phyloP scores from a whole-genome alignment of 176 grass and related monocot genomes.

The Secale cereale region DNA sequence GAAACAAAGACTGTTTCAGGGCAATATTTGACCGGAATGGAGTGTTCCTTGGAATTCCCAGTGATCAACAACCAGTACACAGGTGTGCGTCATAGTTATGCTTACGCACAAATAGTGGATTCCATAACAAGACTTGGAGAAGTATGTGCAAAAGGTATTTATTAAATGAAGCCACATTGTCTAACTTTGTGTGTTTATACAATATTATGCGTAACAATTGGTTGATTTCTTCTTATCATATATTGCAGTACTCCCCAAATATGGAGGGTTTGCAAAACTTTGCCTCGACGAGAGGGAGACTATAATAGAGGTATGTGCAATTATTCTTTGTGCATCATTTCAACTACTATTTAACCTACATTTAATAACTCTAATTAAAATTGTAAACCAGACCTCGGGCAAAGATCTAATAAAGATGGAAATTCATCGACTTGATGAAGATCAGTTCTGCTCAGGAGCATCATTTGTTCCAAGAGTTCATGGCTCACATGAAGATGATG shows the following conservation, averaged over 20 bases:
- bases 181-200: neutral
- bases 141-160: constrained; percentile 14
- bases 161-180: neutral
- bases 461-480: constrained; percentile 36
- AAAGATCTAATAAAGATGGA: constrained; percentile 3
- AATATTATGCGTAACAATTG: neutral
- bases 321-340: neutral
- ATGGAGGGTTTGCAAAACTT: constrained; percentile 40
- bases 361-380: neutral
- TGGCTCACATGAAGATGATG: constrained; percentile 43
- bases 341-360: neutral
- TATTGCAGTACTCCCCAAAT: constrained; percentile 32
- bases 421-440: constrained; percentile 32
- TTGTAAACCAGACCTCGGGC: neutral
- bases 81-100: constrained; percentile 38
- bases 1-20: constrained; percentile 33
- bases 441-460: constrained; percentile 50
- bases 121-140: constrained; percentile 23
- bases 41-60: constrained; percentile 40
- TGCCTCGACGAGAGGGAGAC: constrained; percentile 15
- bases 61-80: constrained; percentile 37
- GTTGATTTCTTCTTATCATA: neutral
- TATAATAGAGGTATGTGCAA: neutral
- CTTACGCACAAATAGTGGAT: constrained; percentile 40
- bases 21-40: constrained; percentile 33